phyloP scores from a whole-genome alignment of 345 rosid genomes.

The Populus tremula region DNA sequence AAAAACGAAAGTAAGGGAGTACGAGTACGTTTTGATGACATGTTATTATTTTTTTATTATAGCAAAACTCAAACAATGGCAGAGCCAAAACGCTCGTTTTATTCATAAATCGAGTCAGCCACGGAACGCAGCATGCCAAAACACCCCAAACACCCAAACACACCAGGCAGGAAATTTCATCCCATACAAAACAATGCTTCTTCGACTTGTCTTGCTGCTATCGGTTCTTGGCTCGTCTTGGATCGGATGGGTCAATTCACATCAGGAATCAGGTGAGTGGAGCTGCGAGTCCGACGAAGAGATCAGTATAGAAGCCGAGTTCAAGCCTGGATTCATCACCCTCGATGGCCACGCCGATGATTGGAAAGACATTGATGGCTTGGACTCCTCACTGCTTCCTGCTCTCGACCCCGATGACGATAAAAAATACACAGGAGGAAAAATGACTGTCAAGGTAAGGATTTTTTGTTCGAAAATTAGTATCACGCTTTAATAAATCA shows the following conservation, averaged over 20 bases:
- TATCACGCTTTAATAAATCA: neutral
- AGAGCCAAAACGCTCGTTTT: neutral
- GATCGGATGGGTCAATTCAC: constrained; percentile 43
- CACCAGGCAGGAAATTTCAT: constrained; percentile 7
- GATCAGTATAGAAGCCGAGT: constrained; percentile 62
- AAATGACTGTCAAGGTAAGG: constrained; percentile 83
- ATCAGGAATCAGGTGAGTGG: constrained; percentile 89
- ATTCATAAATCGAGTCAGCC: neutral
- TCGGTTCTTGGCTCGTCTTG: constrained; percentile 19
- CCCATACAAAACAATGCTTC: constrained; percentile 15
- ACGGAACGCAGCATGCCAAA: constrained; percentile 4
- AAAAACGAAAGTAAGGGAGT: too few relatives aligned
- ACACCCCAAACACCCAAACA: neutral
- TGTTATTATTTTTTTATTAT: too few relatives aligned
- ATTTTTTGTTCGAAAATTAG: neutral
- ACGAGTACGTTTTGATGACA: too few relatives aligned
- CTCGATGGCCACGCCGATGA: constrained; percentile 87
- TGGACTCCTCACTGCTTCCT: constrained; percentile 74
- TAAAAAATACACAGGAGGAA: constrained; percentile 64
- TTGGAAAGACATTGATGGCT: constrained; percentile 74
- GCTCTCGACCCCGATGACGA: constrained; percentile 90
- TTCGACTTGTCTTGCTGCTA: constrained; percentile 6
- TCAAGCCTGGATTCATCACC: constrained; percentile 71
- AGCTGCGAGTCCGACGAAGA: constrained; percentile 65
- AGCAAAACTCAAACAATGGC: too few relatives aligned